These are phyloP conservation scores for Aegilops speltoides DNA, from an alignment of 176 grass and related monocot species.

Conservation along the genomic window DNA sequence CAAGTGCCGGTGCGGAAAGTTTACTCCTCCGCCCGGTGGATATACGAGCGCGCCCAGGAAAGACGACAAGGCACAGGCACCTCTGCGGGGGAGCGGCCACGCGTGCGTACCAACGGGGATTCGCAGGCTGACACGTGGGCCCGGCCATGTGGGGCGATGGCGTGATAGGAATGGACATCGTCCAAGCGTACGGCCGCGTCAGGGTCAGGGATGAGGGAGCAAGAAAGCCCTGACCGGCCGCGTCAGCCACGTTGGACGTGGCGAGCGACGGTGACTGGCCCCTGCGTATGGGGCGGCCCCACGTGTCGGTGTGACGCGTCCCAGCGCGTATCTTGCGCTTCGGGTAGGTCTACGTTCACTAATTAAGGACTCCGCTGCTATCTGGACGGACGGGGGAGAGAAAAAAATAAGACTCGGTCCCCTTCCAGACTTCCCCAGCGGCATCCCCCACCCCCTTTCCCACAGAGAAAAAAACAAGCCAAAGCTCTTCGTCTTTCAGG, in stretches of 20 bases:
- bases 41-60: not conserved
- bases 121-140: slow-evolving; percentile 20
- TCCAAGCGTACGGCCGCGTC: slow-evolving; percentile 34
- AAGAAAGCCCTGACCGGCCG: slow-evolving; percentile 27
- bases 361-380: slow-evolving; percentile 30
- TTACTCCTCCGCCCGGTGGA: not conserved
- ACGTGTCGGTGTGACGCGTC: not conserved
- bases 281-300: not conserved
- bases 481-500: slow-evolving; percentile 29
- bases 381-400: slow-evolving; percentile 10
- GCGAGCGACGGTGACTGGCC: not conserved
- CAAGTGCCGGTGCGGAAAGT: not conserved
- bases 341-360: not conserved
- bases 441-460: not conserved
- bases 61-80: slow-evolving; percentile 23
- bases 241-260: not conserved
- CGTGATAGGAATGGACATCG: slow-evolving; percentile 12
- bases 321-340: not conserved
- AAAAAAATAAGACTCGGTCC: slow-evolving; percentile 4
- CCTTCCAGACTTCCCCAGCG: not conserved
- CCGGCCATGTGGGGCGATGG: not conserved
- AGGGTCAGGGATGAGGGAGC: slow-evolving; percentile 19
- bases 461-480: slow-evolving; percentile 9
- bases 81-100: not conserved
- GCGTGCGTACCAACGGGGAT: not conserved